Base-by-base conservation (phyloP, 192 early-diverging fungal species). In the Rhizoclosmatium sp. region DNA sequence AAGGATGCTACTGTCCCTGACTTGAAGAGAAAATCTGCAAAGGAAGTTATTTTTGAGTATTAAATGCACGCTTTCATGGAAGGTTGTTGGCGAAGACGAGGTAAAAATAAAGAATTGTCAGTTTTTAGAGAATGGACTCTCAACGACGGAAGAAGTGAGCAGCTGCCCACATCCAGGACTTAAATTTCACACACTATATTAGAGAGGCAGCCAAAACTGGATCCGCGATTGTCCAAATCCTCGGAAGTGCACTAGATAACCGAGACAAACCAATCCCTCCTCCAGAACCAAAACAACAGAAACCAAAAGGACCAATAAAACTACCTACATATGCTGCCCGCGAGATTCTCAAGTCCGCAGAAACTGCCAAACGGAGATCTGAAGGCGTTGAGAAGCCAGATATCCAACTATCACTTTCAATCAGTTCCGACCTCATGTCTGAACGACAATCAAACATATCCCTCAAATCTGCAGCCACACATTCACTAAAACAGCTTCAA, bases 201-300 rank as follows among this genome's bases (percentile, higher is more conserved):
- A 76, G 74, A 76, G 74, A 76, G 12, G 74, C 74, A 3, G 74
- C 23, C 21, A 76, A 1, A 41, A 62, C 62, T 2, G 74, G 60
- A 39, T 3, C 69, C 65, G 74, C 59, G 1, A 3, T 76, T 2
- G 42, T 71, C 40, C 21, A 60, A n/a, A 46, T 68, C 62, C 71
- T 76, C 10, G 74, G 74, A 39, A 46, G 7, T 23, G 58, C 41
- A 10, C 40, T 67, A 1, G 71, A 74, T n/a, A 74, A 44, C 0
- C 10, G 59, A 39, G 40, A 74, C 71, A 19, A 59, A 51, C 5
- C 3, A 16, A 58, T 49, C 21, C 41, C 21, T 10, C 4, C 16
- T 14, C 4, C 23, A 73, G 40, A 59, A 19, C 21, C 21, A 19
- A 16, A 73, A 9, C 10, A 4, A 21, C 23, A 0, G n/a, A 48